These are phyloP conservation scores for Pulveroboletus sp. DNA, from an alignment of 768 basidiomycete genomes.

Conservation along the genomic window DNA sequence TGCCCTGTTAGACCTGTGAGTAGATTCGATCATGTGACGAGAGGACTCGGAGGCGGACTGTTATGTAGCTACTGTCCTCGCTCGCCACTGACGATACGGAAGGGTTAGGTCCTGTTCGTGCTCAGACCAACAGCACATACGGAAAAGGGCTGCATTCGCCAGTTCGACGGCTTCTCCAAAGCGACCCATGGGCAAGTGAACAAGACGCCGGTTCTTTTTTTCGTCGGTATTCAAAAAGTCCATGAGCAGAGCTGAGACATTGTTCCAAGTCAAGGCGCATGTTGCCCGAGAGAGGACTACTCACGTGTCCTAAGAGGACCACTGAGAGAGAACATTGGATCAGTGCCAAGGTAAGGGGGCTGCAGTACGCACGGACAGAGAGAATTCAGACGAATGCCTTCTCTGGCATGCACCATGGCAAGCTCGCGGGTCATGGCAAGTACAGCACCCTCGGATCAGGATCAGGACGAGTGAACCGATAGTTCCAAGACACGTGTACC, in stretches of 20 bases:
- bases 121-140: conserved; percentile 47
- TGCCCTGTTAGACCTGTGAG: conserved; percentile 46
- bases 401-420: conserved; percentile 95
- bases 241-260: conserved; percentile 82
- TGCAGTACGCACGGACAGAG: conserved; percentile 78
- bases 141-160: conserved; percentile 88
- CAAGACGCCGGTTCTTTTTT: conserved; percentile 86
- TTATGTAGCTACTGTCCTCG: conserved; percentile 95
- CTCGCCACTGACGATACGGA: conserved; percentile 60
- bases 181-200: conserved; percentile 93
- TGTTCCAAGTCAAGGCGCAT: not conserved
- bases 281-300: conserved; percentile 22
- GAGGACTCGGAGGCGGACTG: conserved; percentile 46
- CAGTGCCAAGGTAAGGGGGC: not conserved
- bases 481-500: conserved; percentile 36
- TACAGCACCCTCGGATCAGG: conserved; percentile 71
- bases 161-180: conserved; percentile 97
- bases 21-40: not conserved
- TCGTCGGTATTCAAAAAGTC: conserved; percentile 96
- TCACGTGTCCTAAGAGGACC: conserved; percentile 93
- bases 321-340: conserved; percentile 36
- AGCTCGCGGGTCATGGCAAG: conserved; percentile 97
- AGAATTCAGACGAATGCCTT: conserved; percentile 94
- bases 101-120: conserved; percentile 6
- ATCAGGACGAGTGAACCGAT: conserved; percentile 6